Evolutionary conservation across 306 rosid genomes (phyloP).

Genomic region (Lathyrus sativus): DNA sequence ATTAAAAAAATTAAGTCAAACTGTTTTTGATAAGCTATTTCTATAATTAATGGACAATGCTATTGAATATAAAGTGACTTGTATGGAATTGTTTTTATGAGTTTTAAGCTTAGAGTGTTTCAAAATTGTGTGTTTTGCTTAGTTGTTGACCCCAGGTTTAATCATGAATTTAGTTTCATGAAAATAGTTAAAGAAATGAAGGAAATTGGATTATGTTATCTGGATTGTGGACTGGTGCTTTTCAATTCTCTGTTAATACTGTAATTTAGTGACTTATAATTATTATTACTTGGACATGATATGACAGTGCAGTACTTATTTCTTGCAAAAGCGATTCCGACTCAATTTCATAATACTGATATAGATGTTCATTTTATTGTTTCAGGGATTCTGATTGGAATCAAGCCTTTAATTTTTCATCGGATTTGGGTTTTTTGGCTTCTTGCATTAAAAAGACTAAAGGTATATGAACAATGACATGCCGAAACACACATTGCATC

Average conservation of each 20-base stretch:
- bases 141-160: not conserved
- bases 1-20: not conserved
- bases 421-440: conserved; percentile 73
- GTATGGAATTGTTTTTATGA: too few relatives aligned
- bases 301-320: not conserved
- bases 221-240: not conserved
- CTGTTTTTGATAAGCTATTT: not conserved
- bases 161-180: not conserved
- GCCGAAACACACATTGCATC: conserved; percentile 23
- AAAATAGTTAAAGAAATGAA: not conserved
- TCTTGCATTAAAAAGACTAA: conserved; percentile 75
- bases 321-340: not conserved
- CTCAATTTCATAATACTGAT: conserved; percentile 5
- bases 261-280: not conserved
- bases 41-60: too few relatives aligned
- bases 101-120: too few relatives aligned
- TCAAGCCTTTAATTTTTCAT: conserved; percentile 79
- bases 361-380: conserved; percentile 35
- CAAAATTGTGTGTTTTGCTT: too few relatives aligned
- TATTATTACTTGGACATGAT: not conserved
- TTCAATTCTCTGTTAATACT: not conserved
- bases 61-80: too few relatives aligned
- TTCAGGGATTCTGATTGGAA: conserved; percentile 90
- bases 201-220: not conserved
- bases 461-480: conserved; percentile 61